A percentile compares a stretch with the other conserved stretches of the same genome.
phyloP scores from a whole-genome alignment of 495 filamentous ascomycete genomes.

The Aspergillus heteromorphus region DNA sequence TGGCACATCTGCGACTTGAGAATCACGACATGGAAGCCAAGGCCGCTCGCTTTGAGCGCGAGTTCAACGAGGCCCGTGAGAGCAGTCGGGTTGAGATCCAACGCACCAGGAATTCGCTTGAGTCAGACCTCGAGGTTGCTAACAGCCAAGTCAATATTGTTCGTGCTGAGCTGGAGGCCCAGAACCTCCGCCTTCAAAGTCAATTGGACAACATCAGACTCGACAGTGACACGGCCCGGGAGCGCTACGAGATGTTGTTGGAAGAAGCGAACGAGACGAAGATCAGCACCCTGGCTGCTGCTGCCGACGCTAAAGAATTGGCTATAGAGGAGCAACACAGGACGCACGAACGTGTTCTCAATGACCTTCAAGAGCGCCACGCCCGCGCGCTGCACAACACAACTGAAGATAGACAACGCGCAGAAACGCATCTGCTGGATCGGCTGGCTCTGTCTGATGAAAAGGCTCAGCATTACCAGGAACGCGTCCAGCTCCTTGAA shows the following conservation, averaged over 20 bases:
- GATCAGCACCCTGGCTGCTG: conserved; percentile 45
- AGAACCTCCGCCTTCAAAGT: conserved; percentile 58
- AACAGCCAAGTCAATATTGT: conserved; percentile 79
- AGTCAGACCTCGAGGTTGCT: conserved; percentile 72
- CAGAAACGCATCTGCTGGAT: conserved; percentile 62
- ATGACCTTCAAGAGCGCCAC: conserved; percentile 58
- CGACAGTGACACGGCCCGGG: conserved; percentile 68
- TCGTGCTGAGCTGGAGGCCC: conserved; percentile 68
- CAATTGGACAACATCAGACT: conserved; percentile 67
- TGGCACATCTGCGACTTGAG: conserved; percentile 61
- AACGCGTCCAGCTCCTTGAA: conserved; percentile 75
- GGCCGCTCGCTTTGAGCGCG: conserved; percentile 68
- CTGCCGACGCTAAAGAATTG: conserved; percentile 54
- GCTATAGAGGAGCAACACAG: conserved; percentile 62
- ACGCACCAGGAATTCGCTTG: conserved; percentile 68
- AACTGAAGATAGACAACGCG: conserved; percentile 64
- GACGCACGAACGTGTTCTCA: conserved; percentile 68
- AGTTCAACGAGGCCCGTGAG: conserved; percentile 77
- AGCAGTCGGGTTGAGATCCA: conserved; percentile 70
- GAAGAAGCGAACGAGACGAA: conserved; percentile 63
- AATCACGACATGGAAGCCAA: conserved; percentile 56
- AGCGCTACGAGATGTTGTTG: conserved; percentile 68
- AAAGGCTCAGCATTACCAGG: conserved; percentile 73
- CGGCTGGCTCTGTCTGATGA: conserved; percentile 71
- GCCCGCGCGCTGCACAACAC: conserved; percentile 66